Base-by-base conservation (phyloP, 139 green algal species). In the Coccomyxa sp. region DNA sequence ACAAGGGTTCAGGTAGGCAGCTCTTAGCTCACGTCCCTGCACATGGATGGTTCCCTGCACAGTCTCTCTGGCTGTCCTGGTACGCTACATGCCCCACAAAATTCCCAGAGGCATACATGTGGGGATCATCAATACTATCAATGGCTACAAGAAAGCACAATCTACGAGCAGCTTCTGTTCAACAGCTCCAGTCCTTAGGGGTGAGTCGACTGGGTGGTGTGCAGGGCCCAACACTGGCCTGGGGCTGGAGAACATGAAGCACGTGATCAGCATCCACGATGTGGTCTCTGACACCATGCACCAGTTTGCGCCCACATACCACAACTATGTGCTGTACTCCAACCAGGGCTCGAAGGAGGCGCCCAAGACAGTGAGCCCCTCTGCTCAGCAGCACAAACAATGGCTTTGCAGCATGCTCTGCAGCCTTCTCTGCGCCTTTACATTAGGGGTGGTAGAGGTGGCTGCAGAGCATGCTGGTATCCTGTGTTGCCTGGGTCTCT, bases 271-370 rank as follows among this genome's bases (percentile, higher is more conserved):
- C 79, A 89, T 98, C 68, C 84, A 82, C n/a, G 95, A 98, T 71
- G 92, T 98, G 4, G 89, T 97, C 0, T 84, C 81, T 4, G 95
- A 98, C 80, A 96, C 93, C 31, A 86, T 97, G 39, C 93, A 97
- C 78, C 90, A 95, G 87, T 98, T 98, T 85, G 94, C 93, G 33
- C 92, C 94, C 0, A 88, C 88, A 34, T 98, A 98, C 86, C 89
- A 95, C 37, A 86, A 97, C 75, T 98, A 98, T 75, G 92, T 97
- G 73, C 89, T 98, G 36, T 97, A 98, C 87, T 70, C 39, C 73
- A 92, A 96, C 73, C 89, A 89, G 27, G 87, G 87, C 64, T 92
- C 93, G 74, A 82, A 79, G 64, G 79, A 73, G 36, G 70, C 74
- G 18, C 55, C 72, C 38, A 83, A 83, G 68, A 77, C 40, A 12